Evolutionary conservation across 768 basidiomycete species (phyloP).

Genomic region (Lentinula edodes): DNA sequence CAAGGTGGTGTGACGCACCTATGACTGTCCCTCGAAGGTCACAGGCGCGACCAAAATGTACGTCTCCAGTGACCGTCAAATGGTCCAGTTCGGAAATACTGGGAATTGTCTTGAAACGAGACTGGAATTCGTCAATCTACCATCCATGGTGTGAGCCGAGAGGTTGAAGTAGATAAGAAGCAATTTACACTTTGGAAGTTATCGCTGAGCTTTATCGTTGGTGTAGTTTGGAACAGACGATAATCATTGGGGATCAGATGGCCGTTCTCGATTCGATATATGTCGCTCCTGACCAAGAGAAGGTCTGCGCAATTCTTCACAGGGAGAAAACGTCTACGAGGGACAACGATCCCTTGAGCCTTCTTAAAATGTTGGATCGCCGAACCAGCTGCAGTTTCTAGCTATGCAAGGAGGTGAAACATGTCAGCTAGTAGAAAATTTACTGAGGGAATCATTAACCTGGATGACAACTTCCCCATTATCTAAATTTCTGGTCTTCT

Average conservation of each 20-base stretch:
- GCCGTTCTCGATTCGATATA: slow-evolving; percentile 82
- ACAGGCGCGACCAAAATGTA: slow-evolving; percentile 82
- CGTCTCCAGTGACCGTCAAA: slow-evolving; percentile 88
- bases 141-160: background rate
- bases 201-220: slow-evolving; percentile 93
- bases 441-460: slow-evolving; percentile 22
- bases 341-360: slow-evolving; percentile 92
- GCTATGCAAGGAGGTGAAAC: slow-evolving; percentile 19
- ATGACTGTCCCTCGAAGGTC: slow-evolving; percentile 89
- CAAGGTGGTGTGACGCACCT: slow-evolving; percentile 24
- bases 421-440: background rate
- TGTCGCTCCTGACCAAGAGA: slow-evolving; percentile 84
- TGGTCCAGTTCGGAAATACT: slow-evolving; percentile 89
- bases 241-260: slow-evolving; percentile 78
- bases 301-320: slow-evolving; percentile 86
- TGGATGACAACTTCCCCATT: slow-evolving; percentile 84
- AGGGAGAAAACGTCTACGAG: slow-evolving; percentile 89
- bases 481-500: slow-evolving; percentile 85
- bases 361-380: slow-evolving; percentile 92
- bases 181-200: slow-evolving; percentile 85
- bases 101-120: slow-evolving; percentile 93
- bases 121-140: slow-evolving; percentile 83
- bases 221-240: slow-evolving; percentile 80
- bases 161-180: background rate
- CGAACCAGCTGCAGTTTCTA: slow-evolving; percentile 80